A percentile compares a stretch with the other conserved stretches of the same genome.
Conservation (phyloP, 176 grass and related monocot species). For the Musa acuminata region DNA sequence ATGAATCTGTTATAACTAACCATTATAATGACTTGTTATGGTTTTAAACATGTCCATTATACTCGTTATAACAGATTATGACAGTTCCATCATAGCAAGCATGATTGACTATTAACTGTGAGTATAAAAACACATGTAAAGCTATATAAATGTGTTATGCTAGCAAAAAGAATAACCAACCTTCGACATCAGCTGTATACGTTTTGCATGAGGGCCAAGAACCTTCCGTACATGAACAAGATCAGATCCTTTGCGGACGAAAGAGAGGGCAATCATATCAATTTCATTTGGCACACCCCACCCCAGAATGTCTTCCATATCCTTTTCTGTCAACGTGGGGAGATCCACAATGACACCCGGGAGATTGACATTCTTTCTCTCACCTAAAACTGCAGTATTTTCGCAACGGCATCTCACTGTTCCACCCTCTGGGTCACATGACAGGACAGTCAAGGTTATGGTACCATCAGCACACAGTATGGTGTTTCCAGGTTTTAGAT, state of each 20-base stretch:
- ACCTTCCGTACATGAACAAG: conserved; percentile 8
- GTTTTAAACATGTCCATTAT: background rate
- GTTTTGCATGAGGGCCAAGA: conserved; percentile 12
- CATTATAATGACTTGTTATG: no score
- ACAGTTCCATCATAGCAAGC: background rate
- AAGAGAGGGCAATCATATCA: conserved; percentile 12
- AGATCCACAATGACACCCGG: conserved; percentile 14
- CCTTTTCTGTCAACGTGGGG: conserved; percentile 13
- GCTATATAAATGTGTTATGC: background rate
- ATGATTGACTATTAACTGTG: background rate
- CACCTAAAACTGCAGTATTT: conserved; percentile 10
- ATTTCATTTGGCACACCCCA: conserved; percentile 12
- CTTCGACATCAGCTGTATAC: conserved; percentile 14
- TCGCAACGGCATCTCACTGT: conserved; percentile 2
- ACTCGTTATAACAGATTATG: background rate
- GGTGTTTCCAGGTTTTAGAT: no score
- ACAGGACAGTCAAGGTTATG: conserved; percentile 8
- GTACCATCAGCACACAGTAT: conserved; percentile 6
- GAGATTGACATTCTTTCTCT: conserved; percentile 17
- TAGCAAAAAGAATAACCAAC: background rate
- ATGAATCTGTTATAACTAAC: no score
- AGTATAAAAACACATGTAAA: background rate
- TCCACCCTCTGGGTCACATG: conserved; percentile 10
- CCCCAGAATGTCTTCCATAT: conserved; percentile 7
- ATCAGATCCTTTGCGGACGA: conserved; percentile 14